phyloP scores from a whole-genome alignment of 2,329 filamentous ascomycete species.

The Colletotrichum agaves region DNA sequence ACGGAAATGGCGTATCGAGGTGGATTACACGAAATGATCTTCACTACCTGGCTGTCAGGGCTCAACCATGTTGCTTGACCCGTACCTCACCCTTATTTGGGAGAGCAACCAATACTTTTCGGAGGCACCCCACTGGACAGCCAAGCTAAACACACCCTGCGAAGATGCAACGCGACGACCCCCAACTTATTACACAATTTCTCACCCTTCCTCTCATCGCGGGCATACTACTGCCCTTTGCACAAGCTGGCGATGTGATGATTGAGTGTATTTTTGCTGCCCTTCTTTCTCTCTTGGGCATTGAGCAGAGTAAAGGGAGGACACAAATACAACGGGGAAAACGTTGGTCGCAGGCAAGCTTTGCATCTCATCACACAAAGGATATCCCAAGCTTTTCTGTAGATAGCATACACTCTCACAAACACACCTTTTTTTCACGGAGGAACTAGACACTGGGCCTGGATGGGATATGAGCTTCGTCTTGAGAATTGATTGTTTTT shows the following conservation, averaged over 20 bases:
- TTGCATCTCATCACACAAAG: conserved; percentile 40
- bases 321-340: conserved; percentile 1
- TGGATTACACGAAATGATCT: conserved; percentile 24
- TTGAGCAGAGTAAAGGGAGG: neutral
- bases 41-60: conserved; percentile 16
- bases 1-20: conserved; percentile 27
- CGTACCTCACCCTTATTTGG: conserved; percentile 18
- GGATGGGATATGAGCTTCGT: conserved; percentile 30
- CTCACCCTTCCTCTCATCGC: neutral
- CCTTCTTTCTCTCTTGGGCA: neutral
- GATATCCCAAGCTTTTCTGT: conserved; percentile 44
- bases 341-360: conserved; percentile 35
- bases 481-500: conserved; percentile 36
- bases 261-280: conserved; percentile 8
- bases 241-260: neutral
- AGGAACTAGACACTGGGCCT: conserved; percentile 29
- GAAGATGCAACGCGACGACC: conserved; percentile 18
- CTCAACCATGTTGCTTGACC: conserved; percentile 27
- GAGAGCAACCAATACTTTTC: conserved; percentile 16
- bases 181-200: conserved; percentile 10
- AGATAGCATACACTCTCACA: conserved; percentile 40
- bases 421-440: conserved; percentile 27
- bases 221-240: neutral
- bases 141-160: conserved; percentile 17
- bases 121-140: conserved; percentile 17